These are phyloP conservation scores for Arthrobotrys entomopaga DNA, from an alignment of 2,329 filamentous ascomycete species.

Conservation along the genomic window DNA sequence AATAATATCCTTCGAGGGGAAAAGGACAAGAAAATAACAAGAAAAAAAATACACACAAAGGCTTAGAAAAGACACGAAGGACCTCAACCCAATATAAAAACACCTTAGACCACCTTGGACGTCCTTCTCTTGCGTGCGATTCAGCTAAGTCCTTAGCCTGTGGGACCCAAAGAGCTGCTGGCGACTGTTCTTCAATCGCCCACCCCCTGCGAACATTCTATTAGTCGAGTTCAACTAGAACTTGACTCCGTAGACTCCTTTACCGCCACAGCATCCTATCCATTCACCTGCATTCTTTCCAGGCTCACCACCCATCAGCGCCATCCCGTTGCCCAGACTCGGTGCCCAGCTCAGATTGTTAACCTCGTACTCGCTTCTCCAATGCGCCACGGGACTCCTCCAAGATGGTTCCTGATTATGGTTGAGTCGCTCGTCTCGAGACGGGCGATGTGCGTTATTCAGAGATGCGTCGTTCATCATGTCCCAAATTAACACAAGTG, in stretches of 20 bases:
- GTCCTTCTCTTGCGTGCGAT: too few relatives aligned
- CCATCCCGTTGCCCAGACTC: slow-evolving; percentile 68
- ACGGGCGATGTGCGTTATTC: slow-evolving; percentile 61
- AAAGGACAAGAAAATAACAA: neutral
- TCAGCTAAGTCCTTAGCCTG: neutral
- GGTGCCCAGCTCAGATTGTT: slow-evolving; percentile 87
- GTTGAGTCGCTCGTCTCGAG: slow-evolving; percentile 59
- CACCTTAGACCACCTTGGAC: too few relatives aligned
- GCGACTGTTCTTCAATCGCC: slow-evolving; percentile 10
- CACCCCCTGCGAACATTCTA: neutral
- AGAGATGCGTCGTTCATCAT: slow-evolving; percentile 74
- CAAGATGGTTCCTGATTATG: slow-evolving; percentile 60
- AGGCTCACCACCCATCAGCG: slow-evolving; percentile 48
- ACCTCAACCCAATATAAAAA: neutral
- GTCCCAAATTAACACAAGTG: slow-evolving; percentile 92
- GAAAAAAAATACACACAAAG: neutral
- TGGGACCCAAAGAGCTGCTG: neutral
- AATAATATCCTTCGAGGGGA: too few relatives aligned
- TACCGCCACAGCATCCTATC: slow-evolving; percentile 49
- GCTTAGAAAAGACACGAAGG: neutral
- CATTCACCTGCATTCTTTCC: slow-evolving; percentile 52
- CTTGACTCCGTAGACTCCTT: slow-evolving; percentile 52
- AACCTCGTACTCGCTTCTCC: slow-evolving; percentile 88
- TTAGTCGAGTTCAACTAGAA: slow-evolving; percentile 49
- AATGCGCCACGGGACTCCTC: slow-evolving; percentile 76